phyloP scores from a whole-genome alignment of 2,329 filamentous ascomycete genomes.

The Metarhizium rileyi region DNA sequence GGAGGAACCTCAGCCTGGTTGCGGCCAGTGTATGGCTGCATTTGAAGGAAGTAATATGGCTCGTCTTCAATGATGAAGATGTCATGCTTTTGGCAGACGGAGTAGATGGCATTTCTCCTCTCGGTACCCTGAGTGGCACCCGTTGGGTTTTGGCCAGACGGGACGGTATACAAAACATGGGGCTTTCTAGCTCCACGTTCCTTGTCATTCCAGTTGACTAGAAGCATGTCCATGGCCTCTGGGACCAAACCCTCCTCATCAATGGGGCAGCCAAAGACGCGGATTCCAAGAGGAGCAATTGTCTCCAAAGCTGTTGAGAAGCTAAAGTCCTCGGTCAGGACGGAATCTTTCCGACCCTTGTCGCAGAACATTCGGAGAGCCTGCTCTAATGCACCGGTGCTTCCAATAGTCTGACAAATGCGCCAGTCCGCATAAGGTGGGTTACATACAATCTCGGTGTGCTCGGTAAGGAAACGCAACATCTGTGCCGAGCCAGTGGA shows the following conservation, averaged over 20 bases:
- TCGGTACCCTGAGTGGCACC: constrained; percentile 67
- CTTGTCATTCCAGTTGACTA: constrained; percentile 38
- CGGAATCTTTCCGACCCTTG: constrained; percentile 57
- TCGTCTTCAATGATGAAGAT: constrained; percentile 85
- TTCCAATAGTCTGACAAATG: constrained; percentile 74
- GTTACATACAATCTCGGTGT: constrained; percentile 81
- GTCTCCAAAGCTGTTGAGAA: constrained; percentile 66
- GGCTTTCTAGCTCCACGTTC: constrained; percentile 38
- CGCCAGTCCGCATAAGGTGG: constrained; percentile 89
- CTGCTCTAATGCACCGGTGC: constrained; percentile 78
- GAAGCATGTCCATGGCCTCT: constrained; percentile 39
- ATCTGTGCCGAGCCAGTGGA: constrained; percentile 78
- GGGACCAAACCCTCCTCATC: constrained; percentile 46
- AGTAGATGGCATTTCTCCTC: constrained; percentile 64
- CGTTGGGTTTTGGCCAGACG: constrained; percentile 83
- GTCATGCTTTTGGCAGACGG: constrained; percentile 73
- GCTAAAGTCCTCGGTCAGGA: constrained; percentile 85
- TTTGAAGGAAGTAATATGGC: constrained; percentile 89
- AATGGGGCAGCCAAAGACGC: constrained; percentile 39
- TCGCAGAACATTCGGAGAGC: constrained; percentile 72
- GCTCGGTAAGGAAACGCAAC: constrained; percentile 84
- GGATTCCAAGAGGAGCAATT: constrained; percentile 41
- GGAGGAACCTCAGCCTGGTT: constrained; percentile 40
- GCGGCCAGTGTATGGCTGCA: constrained; percentile 61
- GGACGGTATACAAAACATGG: constrained; percentile 49